These are phyloP conservation scores for Clonostachys chloroleuca DNA, from an alignment of 2,329 filamentous ascomycete species.

Conservation along the genomic window DNA sequence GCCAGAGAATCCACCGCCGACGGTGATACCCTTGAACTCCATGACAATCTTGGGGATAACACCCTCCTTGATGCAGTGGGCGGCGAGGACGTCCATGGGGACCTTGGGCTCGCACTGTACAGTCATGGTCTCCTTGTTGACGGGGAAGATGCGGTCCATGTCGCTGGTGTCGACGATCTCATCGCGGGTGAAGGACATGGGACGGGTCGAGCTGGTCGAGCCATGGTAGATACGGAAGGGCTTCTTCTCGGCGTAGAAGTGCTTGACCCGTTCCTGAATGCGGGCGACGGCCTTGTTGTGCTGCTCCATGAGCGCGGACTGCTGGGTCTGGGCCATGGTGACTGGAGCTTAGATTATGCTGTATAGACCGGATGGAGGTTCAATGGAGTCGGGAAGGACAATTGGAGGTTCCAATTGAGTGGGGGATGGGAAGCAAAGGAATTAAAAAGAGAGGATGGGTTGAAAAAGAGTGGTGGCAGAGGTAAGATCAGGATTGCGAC, in stretches of 20 bases:
- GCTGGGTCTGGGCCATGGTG: constrained; percentile 1
- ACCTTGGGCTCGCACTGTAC: constrained; percentile 56
- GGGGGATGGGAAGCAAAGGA: background rate
- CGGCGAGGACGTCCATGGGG: constrained; percentile 50
- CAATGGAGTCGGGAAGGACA: background rate
- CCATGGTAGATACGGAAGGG: constrained; percentile 59
- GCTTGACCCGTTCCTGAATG: constrained; percentile 17
- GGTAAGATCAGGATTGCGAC: background rate
- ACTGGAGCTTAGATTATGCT: too few relatives aligned
- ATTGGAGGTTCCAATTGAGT: background rate
- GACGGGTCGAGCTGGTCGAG: constrained; percentile 56
- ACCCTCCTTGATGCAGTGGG: constrained; percentile 41
- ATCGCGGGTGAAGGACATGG: constrained; percentile 23
- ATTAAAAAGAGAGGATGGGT: background rate
- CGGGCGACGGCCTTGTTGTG: constrained; percentile 14
- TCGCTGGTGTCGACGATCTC: constrained; percentile 48
- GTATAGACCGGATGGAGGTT: too few relatives aligned
- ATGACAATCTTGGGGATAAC: constrained; percentile 53
- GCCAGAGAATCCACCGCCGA: constrained; percentile 52
- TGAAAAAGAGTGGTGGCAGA: background rate
- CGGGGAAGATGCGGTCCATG: constrained; percentile 46
- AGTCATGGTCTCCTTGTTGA: constrained; percentile 39
- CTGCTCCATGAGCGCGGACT: constrained; percentile 15
- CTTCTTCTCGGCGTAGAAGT: constrained; percentile 19
- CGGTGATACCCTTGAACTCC: constrained; percentile 57